Evolutionary conservation across 768 basidiomycete species (phyloP), one percentile per base, ranked within the genome.

Genomic region (Cystobasidium tubakii): DNA sequence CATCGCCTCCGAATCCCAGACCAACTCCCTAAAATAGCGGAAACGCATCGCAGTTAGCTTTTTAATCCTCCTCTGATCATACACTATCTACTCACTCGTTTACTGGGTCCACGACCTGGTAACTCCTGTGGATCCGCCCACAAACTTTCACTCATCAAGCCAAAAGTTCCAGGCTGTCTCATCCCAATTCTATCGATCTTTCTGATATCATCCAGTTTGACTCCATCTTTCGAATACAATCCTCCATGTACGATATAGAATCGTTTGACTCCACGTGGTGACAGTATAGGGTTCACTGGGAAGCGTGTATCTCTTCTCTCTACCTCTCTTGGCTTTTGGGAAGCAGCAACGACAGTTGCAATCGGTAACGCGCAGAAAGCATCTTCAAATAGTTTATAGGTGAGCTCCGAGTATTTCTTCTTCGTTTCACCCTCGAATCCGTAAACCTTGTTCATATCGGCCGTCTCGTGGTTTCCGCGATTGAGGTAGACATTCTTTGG

Each of bases 191-290:
- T 87, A 63, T 89, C 86, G 73, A 98, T 88, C 81, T 90, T 90
- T 29, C 89, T 87, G 76, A 98, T 88, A 65, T 97, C 94, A 21
- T 95, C 92, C 39, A 98, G 84, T 1, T 91, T 94, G n/a, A 98
- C 90, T 50, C 86, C 89, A 78, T 98, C 96, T 79, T 89, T 90
- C 82, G 92, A 93, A 83, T 97, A 97, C 21, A 98, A 84, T 19
- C 96, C 96, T 13, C 96, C 95, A 79, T 99, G 96, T 4, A 95
- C 91, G 75, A 98, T 87, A 77, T 96, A 95, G 82, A 89, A 96
- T 33, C 94, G 88, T 80, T 91, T 93, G 66, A 84, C 81, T 10
- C 92, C 93, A 70, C 90, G 84, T 0, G 90, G 86, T 19, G 90
- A 90, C 31, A 99, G 83, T 75, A 97, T 96, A 1, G 87, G 84